Percentiles rank a stretch among this genome's conserved stretches.
Evolutionary conservation across 2,329 filamentous ascomycete genomes (phyloP).

Genomic region (Purpureocillium takamizusanense): DNA sequence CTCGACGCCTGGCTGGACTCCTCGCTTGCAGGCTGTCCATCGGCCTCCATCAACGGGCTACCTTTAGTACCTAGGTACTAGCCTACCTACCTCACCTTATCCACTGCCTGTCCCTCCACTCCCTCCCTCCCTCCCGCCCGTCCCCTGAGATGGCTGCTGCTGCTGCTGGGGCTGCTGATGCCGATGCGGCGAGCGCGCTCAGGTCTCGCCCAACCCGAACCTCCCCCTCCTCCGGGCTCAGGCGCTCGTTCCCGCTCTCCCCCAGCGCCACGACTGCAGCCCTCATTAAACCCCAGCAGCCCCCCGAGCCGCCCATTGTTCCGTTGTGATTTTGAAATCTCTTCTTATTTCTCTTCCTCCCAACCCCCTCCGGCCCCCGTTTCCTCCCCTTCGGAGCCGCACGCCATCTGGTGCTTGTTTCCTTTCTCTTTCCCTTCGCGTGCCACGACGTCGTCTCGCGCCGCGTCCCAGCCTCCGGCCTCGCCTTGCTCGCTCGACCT

Average conservation of each 20-base stretch:
- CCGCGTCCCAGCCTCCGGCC: slow-evolving; percentile 14
- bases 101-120: neutral
- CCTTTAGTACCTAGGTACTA: neutral
- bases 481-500: slow-evolving; percentile 11
- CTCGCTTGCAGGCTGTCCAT: no score
- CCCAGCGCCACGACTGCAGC: slow-evolving; percentile 14
- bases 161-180: no score
- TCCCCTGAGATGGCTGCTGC: no score
- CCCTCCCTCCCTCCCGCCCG: slow-evolving; percentile 4
- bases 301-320: slow-evolving; percentile 15
- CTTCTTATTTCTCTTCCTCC: slow-evolving; percentile 19
- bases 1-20: no score
- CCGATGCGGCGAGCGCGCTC: no score
- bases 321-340: slow-evolving; percentile 19
- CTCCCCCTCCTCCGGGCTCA: slow-evolving; percentile 6
- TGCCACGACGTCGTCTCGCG: slow-evolving; percentile 14
- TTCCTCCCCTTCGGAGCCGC: slow-evolving; percentile 5
- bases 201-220: no score
- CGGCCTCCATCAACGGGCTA: neutral
- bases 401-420: slow-evolving; percentile 20
- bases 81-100: neutral
- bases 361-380: slow-evolving; percentile 12
- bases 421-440: slow-evolving; percentile 14
- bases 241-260: slow-evolving; percentile 6
- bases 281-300: slow-evolving; percentile 23